phyloP scores from a whole-genome alignment of 1,139 yeast species.

The Cylindricascospora bacillispora region DNA sequence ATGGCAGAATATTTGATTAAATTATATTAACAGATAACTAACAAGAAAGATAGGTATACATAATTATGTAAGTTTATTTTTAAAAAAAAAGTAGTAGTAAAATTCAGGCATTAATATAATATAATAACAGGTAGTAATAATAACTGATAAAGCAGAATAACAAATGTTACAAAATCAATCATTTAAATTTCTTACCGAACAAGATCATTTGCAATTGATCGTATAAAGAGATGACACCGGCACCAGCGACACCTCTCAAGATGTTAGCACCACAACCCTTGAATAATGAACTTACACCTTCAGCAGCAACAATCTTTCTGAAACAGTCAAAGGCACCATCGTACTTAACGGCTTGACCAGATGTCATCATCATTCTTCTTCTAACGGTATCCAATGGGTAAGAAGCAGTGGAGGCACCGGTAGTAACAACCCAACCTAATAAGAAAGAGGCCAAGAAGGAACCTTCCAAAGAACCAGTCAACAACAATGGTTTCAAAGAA shows the following conservation, averaged over 20 bases:
- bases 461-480: slow-evolving; percentile 60
- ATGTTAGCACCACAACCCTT: slow-evolving; percentile 84
- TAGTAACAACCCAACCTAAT: slow-evolving; percentile 71
- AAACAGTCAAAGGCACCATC: slow-evolving; percentile 62
- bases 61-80: no score
- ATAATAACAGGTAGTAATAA: no score
- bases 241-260: slow-evolving; percentile 80
- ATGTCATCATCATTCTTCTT: slow-evolving; percentile 85
- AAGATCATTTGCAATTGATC: slow-evolving; percentile 62
- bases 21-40: no score
- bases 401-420: slow-evolving; percentile 69
- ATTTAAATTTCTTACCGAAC: slow-evolving; percentile 61
- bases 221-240: slow-evolving; percentile 71
- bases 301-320: slow-evolving; percentile 56
- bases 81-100: not conserved
- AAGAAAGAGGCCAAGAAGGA: slow-evolving; percentile 62
- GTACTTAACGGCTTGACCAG: slow-evolving; percentile 71
- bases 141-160: no score
- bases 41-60: no score
- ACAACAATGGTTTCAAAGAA: slow-evolving; percentile 61
- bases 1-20: no score
- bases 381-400: slow-evolving; percentile 75
- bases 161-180: no score
- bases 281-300: slow-evolving; percentile 61
- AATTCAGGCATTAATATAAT: slow-evolving; percentile 1